Base-by-base conservation (phyloP, 176 grass and related monocot species). In the Eleusine coracana region DNA sequence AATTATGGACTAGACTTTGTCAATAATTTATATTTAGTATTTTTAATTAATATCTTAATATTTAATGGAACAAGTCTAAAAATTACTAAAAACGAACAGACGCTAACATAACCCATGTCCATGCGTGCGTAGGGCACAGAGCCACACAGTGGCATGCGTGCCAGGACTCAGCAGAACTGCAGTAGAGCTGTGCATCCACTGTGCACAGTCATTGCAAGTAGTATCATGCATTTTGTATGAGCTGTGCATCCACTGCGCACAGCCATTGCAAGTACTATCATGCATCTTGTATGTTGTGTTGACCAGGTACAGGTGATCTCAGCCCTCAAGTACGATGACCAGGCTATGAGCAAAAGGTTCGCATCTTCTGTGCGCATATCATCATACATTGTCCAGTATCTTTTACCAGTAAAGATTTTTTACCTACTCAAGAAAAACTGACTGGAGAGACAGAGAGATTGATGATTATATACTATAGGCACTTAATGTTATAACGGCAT, bases 291-390 rank as follows among this genome's bases (percentile, higher is more conserved):
- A 72, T 17, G 18, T 20, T 66, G 25, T 51, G 27, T 86, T 89
- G 88, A 86, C 78, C 50, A 70, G 71, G 46, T 81, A 77, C 50
- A 70, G 71, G 46, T 81, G 85, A 66, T 67, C 84, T 80, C 48
- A 81, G 46, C 25, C 36, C 72, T 75, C 62, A 28, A 81, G 71
- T 67, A 75, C 59, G 52, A 42, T 48, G 79, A 42, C 67, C 78
- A 73, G 65, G 74, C 17, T 28, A 89, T 72, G 66, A 82, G 40
- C 83, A 14, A 72, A 70, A 76, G 44, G 44, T 38, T 68, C 66
- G 23, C 66, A 29, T 74, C 67, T 34, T 72, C 10, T 73, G 73
- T 42, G 18, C 34, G 39, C 69, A 16, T 25, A 38, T 73, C 42
- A 12, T 46, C 20, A 11, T 20, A 41, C 12, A 21, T 67, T 36